Conservation (phyloP, 2,329 filamentous ascomycete genomes). For the Volutella citrinella region DNA sequence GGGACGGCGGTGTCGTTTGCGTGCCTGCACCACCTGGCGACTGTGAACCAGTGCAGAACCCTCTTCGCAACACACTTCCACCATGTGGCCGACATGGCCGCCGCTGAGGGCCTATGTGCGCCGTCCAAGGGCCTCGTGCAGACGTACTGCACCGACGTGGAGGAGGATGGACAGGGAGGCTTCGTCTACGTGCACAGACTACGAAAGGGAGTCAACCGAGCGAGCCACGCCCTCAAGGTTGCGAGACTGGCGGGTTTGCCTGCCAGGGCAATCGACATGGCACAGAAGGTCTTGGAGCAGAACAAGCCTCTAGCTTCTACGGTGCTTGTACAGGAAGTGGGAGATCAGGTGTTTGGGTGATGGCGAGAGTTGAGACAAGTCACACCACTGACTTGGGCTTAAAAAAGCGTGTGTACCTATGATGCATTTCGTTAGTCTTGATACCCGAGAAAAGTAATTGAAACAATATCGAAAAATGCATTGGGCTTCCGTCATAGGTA, state of each 20-base stretch:
- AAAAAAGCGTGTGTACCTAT: slow-evolving; percentile 15
- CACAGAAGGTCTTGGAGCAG: slow-evolving; percentile 55
- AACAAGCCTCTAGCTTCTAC: slow-evolving; percentile 2
- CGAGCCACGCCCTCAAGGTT: slow-evolving; percentile 94
- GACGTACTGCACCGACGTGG: slow-evolving; percentile 86
- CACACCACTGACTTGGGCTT: slow-evolving; percentile 10
- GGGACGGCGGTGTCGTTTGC: slow-evolving; percentile 88
- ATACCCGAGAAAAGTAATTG: slow-evolving; percentile 29
- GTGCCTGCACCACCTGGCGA: slow-evolving; percentile 78
- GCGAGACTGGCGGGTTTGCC: slow-evolving; percentile 82
- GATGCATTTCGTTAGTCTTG: slow-evolving; percentile 34
- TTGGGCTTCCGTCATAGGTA: slow-evolving; percentile 60
- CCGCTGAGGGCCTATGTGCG: slow-evolving; percentile 42
- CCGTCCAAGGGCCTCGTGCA: slow-evolving; percentile 48
- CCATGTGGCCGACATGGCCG: slow-evolving; percentile 72
- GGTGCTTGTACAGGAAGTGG: slow-evolving; percentile 3
- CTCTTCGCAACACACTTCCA: slow-evolving; percentile 98
- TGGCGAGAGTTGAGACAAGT: slow-evolving; percentile 7
- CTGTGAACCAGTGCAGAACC: slow-evolving; percentile 72
- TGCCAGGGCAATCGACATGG: slow-evolving; percentile 65
- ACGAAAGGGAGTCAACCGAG: slow-evolving; percentile 75
- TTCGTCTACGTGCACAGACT: slow-evolving; percentile 88
- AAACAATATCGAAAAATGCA: no score
- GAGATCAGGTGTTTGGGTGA: slow-evolving; percentile 10
- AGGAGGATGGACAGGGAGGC: slow-evolving; percentile 65